Conservation (phyloP, 148 eudicot genomes). For the Arbutus unedo region DNA sequence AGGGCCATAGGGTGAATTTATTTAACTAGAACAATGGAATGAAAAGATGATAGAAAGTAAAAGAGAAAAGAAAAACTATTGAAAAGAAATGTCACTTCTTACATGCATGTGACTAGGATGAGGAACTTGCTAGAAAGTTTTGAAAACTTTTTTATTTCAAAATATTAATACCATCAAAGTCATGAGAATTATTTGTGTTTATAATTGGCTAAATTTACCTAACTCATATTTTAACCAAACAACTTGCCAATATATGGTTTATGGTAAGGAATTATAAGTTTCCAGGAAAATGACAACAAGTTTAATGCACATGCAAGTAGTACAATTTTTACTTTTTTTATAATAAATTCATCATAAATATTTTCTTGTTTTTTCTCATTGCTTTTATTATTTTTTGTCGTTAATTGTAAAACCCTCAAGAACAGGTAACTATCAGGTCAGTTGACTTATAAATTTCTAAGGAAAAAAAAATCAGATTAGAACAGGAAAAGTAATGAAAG, state of each 20-base stretch:
- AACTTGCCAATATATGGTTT: neutral
- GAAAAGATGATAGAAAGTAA: no score
- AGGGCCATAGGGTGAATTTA: no score
- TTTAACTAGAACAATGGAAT: no score
- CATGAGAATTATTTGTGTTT: neutral
- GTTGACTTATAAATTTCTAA: neutral
- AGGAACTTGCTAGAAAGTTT: neutral
- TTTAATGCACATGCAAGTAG: no score
- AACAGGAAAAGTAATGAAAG: neutral
- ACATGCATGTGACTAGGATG: neutral
- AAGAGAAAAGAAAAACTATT: no score
- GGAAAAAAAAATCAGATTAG: neutral
- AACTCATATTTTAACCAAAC: neutral
- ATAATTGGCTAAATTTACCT: neutral
- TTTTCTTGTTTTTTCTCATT: neutral
- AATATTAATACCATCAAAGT: neutral
- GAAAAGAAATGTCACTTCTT: neutral
- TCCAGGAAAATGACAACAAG: no score
- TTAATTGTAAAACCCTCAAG: neutral
- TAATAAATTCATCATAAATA: no score
- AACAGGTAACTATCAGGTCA: neutral
- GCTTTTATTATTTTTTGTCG: neutral
- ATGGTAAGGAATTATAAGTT: neutral
- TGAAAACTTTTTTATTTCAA: neutral
- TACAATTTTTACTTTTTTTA: no score